phyloP scores from a whole-genome alignment of 2,329 filamentous ascomycete species.

The Balansia obtecta region DNA sequence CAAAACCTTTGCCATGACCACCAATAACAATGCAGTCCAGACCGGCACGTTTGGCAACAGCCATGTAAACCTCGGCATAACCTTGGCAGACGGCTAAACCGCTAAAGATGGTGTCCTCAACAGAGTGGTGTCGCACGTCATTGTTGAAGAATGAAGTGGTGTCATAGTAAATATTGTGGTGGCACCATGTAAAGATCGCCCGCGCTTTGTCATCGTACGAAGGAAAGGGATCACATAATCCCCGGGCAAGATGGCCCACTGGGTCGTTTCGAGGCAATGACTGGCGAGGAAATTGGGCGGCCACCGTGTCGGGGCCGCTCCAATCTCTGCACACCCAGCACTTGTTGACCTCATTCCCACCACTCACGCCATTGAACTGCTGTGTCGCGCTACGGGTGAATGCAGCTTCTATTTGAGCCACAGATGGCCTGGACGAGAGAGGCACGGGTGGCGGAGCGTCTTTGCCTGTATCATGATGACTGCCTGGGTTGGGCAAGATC shows the following conservation, averaged over 20 bases:
- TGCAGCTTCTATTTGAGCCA: slow-evolving; percentile 36
- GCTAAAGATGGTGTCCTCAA: slow-evolving; percentile 58
- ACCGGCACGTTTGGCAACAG: slow-evolving; percentile 66
- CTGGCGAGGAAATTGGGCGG: slow-evolving; percentile 60
- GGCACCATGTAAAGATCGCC: slow-evolving; percentile 88
- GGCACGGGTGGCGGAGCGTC: slow-evolving; percentile 40
- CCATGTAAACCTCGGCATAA: slow-evolving; percentile 72
- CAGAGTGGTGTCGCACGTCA: slow-evolving; percentile 52
- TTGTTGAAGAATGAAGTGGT: slow-evolving; percentile 65
- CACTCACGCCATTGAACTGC: slow-evolving; percentile 7
- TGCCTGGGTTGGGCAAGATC: slow-evolving; percentile 4
- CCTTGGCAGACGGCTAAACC: slow-evolving; percentile 87
- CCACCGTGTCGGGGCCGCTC: slow-evolving; percentile 65
- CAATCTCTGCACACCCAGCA: slow-evolving; percentile 86
- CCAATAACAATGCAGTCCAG: slow-evolving; percentile 62
- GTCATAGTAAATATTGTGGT: slow-evolving; percentile 87
- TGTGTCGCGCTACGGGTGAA: slow-evolving; percentile 19
- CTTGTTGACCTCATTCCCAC: slow-evolving; percentile 11
- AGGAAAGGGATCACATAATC: slow-evolving; percentile 66
- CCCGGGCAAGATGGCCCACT: slow-evolving; percentile 61
- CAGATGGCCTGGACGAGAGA: slow-evolving; percentile 36
- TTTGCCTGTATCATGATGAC: slow-evolving; percentile 4
- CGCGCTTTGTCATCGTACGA: slow-evolving; percentile 85
- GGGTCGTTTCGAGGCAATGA: slow-evolving; percentile 54
- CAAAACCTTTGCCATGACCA: slow-evolving; percentile 81